Evolutionary conservation across 2,329 filamentous ascomycete species (phyloP).

Genomic region (Incumbomyces delicatus): DNA sequence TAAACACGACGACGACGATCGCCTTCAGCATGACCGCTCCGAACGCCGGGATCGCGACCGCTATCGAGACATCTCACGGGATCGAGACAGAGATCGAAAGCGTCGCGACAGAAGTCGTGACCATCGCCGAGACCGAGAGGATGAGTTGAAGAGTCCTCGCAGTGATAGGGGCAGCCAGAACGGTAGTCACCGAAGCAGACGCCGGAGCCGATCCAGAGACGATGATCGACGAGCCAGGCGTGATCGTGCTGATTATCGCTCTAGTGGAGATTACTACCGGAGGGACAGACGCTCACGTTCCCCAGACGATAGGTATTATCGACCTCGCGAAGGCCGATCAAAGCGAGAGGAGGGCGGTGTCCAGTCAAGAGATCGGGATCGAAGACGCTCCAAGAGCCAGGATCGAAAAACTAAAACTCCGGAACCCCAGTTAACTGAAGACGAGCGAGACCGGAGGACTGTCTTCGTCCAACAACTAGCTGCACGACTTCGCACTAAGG

Average conservation of each 20-base stretch:
- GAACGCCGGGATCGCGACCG: slow-evolving; percentile 48
- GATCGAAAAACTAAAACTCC: slow-evolving; percentile 37
- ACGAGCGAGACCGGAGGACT: slow-evolving; percentile 91
- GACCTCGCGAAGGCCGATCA: slow-evolving; percentile 34
- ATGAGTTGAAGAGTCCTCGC: slow-evolving; percentile 54
- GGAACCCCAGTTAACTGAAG: slow-evolving; percentile 73
- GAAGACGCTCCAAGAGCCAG: slow-evolving; percentile 35
- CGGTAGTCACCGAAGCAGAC: slow-evolving; percentile 61
- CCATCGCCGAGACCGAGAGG: slow-evolving; percentile 42
- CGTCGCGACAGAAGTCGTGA: slow-evolving; percentile 53
- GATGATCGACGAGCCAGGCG: slow-evolving; percentile 65
- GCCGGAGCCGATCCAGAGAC: slow-evolving; percentile 68
- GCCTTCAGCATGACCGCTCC: slow-evolving; percentile 46
- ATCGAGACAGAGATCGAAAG: slow-evolving; percentile 42
- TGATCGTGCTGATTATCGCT: slow-evolving; percentile 46
- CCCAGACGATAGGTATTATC: slow-evolving; percentile 50
- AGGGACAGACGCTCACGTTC: slow-evolving; percentile 56
- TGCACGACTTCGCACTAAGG: slow-evolving; percentile 80
- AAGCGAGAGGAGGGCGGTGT: slow-evolving; percentile 38
- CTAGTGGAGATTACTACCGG: slow-evolving; percentile 59
- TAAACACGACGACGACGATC: slow-evolving; percentile 34
- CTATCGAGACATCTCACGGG: slow-evolving; percentile 48
- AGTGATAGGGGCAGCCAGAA: slow-evolving; percentile 65
- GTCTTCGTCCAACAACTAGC: slow-evolving; percentile 98
- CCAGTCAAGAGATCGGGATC: slow-evolving; percentile 38